phyloP scores from a whole-genome alignment of 2,329 filamentous ascomycete species.

The Claviceps sp. region DNA sequence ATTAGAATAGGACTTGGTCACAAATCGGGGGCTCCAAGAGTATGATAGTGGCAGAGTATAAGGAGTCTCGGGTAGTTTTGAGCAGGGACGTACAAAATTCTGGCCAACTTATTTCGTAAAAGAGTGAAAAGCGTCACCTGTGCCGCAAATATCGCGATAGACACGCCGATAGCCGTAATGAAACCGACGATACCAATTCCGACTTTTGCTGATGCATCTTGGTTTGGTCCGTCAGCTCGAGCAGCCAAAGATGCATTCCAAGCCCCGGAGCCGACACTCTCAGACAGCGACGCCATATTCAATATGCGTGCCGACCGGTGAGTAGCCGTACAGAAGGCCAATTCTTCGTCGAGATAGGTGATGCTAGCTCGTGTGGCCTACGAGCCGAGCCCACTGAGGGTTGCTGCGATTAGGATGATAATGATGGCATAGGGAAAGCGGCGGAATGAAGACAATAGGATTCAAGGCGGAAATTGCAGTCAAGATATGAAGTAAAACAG shows the following conservation, averaged over 20 bases:
- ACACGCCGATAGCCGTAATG: slow-evolving; percentile 49
- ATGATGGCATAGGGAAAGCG: not conserved
- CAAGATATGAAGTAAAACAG: not conserved
- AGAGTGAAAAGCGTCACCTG: slow-evolving; percentile 61
- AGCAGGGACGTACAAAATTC: slow-evolving; percentile 57
- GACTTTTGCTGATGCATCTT: slow-evolving; percentile 28
- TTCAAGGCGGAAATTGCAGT: not conserved
- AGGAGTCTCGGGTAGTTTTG: not conserved
- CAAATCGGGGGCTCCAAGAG: not conserved
- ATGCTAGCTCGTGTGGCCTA: not conserved
- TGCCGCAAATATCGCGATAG: slow-evolving; percentile 47
- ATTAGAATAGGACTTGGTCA: not conserved
- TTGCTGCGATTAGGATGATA: not conserved
- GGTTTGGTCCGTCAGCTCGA: not conserved
- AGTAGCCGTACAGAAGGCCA: not conserved
- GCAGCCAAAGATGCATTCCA: not conserved
- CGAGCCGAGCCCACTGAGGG: not conserved
- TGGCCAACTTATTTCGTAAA: slow-evolving; percentile 62
- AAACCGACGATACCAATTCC: slow-evolving; percentile 33
- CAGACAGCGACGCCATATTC: slow-evolving; percentile 2
- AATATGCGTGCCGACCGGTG: not conserved
- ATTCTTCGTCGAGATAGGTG: not conserved
- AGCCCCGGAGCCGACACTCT: not conserved
- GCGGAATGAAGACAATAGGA: not conserved
- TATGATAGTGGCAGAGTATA: slow-evolving; percentile 5